These are phyloP conservation scores for Euphorbia tirucalli DNA, from an alignment of 345 rosid genomes.

Conservation along the genomic window DNA sequence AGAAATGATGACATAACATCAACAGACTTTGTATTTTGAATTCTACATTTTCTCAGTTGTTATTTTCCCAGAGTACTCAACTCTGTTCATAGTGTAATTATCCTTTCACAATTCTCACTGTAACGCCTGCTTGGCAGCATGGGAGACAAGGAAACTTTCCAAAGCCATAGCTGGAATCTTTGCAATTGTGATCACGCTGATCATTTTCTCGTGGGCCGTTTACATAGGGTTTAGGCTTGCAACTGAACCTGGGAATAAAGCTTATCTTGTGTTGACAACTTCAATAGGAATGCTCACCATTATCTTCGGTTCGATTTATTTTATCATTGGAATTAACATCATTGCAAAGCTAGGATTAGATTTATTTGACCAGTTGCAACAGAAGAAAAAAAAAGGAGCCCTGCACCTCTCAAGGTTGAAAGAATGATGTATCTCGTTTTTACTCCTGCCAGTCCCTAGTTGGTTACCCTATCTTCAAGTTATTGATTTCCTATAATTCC, in stretches of 20 bases:
- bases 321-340: slow-evolving; percentile 27
- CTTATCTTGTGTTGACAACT: slow-evolving; percentile 21
- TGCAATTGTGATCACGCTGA: slow-evolving; percentile 10
- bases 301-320: slow-evolving; percentile 31
- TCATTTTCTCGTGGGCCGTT: slow-evolving; percentile 22
- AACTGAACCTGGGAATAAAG: slow-evolving; percentile 24
- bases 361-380: slow-evolving; percentile 9
- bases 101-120: slow-evolving; percentile 3
- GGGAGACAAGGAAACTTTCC: slow-evolving; percentile 11
- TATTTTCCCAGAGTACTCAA: background rate
- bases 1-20: no score
- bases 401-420: slow-evolving; percentile 4
- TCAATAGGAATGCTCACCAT: slow-evolving; percentile 31
- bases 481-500: background rate
- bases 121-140: slow-evolving; percentile 18
- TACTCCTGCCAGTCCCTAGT: background rate
- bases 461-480: background rate
- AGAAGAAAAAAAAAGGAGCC: background rate
- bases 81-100: background rate
- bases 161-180: slow-evolving; percentile 11
- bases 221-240: slow-evolving; percentile 32
- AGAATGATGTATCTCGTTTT: background rate
- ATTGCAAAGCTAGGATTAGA: slow-evolving; percentile 30
- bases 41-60: background rate
- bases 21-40: background rate